Base-by-base conservation (phyloP, 371 early-diverging fungal genomes). In the Mortierella polycephala region DNA sequence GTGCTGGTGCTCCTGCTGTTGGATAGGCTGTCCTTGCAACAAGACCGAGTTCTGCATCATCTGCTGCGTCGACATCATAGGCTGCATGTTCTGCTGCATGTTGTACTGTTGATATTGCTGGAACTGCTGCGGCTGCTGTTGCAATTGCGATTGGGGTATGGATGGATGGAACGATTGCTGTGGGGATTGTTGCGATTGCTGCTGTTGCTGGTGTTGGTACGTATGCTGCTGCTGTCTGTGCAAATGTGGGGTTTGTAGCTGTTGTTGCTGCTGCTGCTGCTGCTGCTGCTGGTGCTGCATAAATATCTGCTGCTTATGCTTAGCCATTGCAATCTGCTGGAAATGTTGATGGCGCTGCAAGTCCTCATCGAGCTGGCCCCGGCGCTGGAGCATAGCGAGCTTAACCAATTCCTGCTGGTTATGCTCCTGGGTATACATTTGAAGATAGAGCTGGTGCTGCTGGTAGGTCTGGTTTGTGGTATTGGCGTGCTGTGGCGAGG, bases 361-460 rank as follows among this genome's bases (percentile, higher is more conserved):
- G 7, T 64, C 68, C 40, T 64, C 2, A 23, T 76, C 68, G 7
- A 76, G 53, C 21, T 67, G 64, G 1, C 71, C 66, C 42, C 71
- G 77, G n/a, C 77, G 67, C 39, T 60, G 71, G 12, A 70, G 62
- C 12, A 58, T 59, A 18, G 50, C 54, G 39, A 67, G 56, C 20
- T 44, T 58, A 1, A 64, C 64, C 45, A 76, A 57, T 56, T 76
- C 71, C 23, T 67, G 76, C 46, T 75, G 76, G 30, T 46, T 61
- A 11, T 50, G 77, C 64, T 76, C 77, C 40, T 76, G 77, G 55
- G 62, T 67, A 63, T 67, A 71, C 68, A 76, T 67, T 56, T 76
- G 71, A 30, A 75, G 58, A 39, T 76, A 63, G 47, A 69, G 71
- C 64, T 70, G 61, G 16, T 71, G 77, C 30, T 76, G 77, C 55